Base-by-base conservation (phyloP, 2,329 filamentous ascomycete species). In the Pseudopyricularia cyperi region DNA sequence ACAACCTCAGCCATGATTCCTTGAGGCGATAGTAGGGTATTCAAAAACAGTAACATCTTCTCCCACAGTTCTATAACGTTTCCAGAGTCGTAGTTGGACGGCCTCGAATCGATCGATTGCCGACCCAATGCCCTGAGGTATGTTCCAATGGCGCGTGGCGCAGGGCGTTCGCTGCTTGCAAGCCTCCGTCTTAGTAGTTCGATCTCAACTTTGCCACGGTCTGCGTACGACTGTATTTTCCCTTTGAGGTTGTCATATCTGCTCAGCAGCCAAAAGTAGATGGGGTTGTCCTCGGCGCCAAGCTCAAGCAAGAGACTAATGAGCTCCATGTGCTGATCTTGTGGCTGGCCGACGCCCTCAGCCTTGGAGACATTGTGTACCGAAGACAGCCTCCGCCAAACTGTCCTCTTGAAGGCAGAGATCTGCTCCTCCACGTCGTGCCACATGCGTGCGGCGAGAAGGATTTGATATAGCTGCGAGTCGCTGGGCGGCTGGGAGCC, bases 361-460 rank as follows among this genome's bases (percentile, higher is more conserved):
- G 73, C 58, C 62, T 74, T 71, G 51, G 77, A 64, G 56, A 76
- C 63, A 57, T 74, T 72, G 62, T 89, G 83, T 9, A 83, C 76
- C 34, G 81, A 79, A 37, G 84, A 81, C 49, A 98, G 73, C 58
- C 80, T 83, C 61, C 84, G 83, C 90, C 93, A 97, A 7, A 94
- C 73, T 53, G 95, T 89, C 12, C 87, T 79, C 69, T 96, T 97
- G 70, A 97, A 94, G 2, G 72, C 67, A 56, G 90, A 82, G 19
- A 96, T 82, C 60, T 96, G 91, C 47, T 87, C 80, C 55, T 94
- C 85, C 9, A 96, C 87, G 64, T 96, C 90, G 56, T 87, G 78
- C 93, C 93, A 98, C 85, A 98, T 94, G 50, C 90, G 82, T 7
- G 86, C 90, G 7, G 90, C 90, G 47, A 95, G 77, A 46, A 98